Evolutionary conservation across 495 filamentous ascomycete genomes (phyloP).

Genomic region (Aspergillus cavernicola): DNA sequence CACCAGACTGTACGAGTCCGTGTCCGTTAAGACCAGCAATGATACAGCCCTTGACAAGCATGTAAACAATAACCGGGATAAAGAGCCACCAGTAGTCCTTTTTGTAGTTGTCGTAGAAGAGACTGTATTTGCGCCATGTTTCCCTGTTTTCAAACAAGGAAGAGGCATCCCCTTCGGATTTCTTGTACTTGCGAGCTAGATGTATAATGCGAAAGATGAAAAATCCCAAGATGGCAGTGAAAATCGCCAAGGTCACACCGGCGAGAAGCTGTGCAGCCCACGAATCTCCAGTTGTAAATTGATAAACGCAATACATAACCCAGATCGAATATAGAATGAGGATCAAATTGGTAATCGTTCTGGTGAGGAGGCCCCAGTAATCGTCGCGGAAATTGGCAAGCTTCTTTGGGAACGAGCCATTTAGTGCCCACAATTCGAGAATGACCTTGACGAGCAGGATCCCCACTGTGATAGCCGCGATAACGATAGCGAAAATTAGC

Average conservation of each 20-base stretch:
- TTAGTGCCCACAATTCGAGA: slow-evolving; percentile 87
- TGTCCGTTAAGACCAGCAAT: slow-evolving; percentile 86
- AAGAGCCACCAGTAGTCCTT: slow-evolving; percentile 96
- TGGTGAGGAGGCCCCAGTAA: slow-evolving; percentile 88
- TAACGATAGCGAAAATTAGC: slow-evolving; percentile 79
- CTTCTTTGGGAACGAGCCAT: slow-evolving; percentile 78
- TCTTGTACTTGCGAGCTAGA: slow-evolving; percentile 70
- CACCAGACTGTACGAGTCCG: slow-evolving; percentile 73
- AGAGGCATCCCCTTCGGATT: slow-evolving; percentile 66
- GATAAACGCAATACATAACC: slow-evolving; percentile 94
- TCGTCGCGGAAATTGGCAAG: slow-evolving; percentile 85
- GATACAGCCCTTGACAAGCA: slow-evolving; percentile 84
- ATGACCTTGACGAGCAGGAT: slow-evolving; percentile 91
- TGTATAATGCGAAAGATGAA: slow-evolving; percentile 81
- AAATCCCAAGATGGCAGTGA: slow-evolving; percentile 72
- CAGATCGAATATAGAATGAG: slow-evolving; percentile 91
- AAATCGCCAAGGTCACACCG: slow-evolving; percentile 71
- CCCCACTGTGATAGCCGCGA: slow-evolving; percentile 78
- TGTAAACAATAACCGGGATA: slow-evolving; percentile 85
- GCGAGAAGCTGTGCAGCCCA: slow-evolving; percentile 91
- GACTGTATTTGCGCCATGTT: slow-evolving; percentile 89
- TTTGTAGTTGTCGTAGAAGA: slow-evolving; percentile 96
- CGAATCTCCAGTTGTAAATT: slow-evolving; percentile 89
- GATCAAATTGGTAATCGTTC: slow-evolving; percentile 87
- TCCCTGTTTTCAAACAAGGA: slow-evolving; percentile 83